Base-by-base conservation (phyloP, 2,329 filamentous ascomycete species). In the Colletotrichum paranaense region DNA sequence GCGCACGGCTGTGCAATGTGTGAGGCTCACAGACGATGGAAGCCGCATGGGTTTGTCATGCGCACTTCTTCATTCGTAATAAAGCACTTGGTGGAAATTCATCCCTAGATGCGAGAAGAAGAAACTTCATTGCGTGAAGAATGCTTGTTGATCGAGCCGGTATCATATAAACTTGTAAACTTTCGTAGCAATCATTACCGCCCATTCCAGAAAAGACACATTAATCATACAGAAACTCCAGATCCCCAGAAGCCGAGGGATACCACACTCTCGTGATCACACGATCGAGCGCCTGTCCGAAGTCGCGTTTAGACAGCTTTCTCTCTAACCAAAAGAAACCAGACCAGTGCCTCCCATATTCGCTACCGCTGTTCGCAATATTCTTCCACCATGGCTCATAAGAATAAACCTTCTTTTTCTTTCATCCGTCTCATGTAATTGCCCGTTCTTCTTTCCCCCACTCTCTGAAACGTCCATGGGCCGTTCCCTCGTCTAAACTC, bases 151-250 rank as follows among this genome's bases (percentile, higher is more conserved):
- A 26, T 16, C 5, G 8, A 26, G 22, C 22, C 32, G 26, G 12
- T 53, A 4, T 16, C 30, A 28, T 26, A 46, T 35, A 49, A 67
- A 42, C 9, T 60, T 62, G 26, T 16, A 42, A 60, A 28, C n/a
- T 65, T 70, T 69, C 59, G 32, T 69, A 32, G 26, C 26, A 60
- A 35, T 59, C 55, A 38, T 73, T 42, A 55, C 66, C 26, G 53
- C 59, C 70, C 65, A 24, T 12, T 49, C 42, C 42, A 53, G 30
- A 67, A 53, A 53, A 30, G 59, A 38, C 35, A 22, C 42, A 30
- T 19, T 35, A 56, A 24, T 58, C 28, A 28, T 56, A 70, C 26
- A 69, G 32, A n/a, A 49, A 72, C 58, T 59, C 69, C 65, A n/a
- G 35, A 22, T 32, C 63, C 52, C 60, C 7, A 7, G 8, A 24